Conservation (phyloP, 805 yeast species). For the Ogataea methylovora region DNA sequence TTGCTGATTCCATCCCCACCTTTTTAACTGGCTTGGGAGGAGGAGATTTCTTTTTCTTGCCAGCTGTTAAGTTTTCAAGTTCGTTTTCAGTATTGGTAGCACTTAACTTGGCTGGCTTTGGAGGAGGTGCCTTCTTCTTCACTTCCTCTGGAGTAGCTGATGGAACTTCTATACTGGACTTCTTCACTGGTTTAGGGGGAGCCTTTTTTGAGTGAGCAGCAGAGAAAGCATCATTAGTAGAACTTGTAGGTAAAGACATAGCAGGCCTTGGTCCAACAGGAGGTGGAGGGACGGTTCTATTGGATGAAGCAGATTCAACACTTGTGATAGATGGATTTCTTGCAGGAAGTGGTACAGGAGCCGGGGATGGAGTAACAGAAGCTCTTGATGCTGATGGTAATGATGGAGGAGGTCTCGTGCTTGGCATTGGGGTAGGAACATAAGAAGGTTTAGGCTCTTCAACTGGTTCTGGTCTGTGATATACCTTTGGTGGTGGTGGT, state of each 20-base stretch:
- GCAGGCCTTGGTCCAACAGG: not conserved
- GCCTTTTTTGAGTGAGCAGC: not conserved
- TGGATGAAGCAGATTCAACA: too few relatives aligned
- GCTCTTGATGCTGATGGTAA: too few relatives aligned
- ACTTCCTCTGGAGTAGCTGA: constrained; percentile 1
- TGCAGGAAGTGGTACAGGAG: too few relatives aligned
- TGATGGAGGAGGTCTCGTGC: too few relatives aligned
- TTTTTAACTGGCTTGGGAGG: constrained; percentile 38
- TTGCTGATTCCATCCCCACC: too few relatives aligned
- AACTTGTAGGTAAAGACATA: not conserved
- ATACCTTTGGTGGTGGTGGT: constrained; percentile 14
- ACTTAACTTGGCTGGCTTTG: constrained; percentile 9
- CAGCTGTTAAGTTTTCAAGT: not conserved
- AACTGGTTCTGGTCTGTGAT: too few relatives aligned
- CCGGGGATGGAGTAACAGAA: not conserved
- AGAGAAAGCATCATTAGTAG: not conserved
- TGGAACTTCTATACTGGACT: constrained; percentile 1
- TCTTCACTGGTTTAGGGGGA: constrained; percentile 2
- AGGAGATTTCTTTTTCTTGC: constrained; percentile 24
- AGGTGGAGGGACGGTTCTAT: not conserved
- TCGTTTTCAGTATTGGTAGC: constrained; percentile 5
- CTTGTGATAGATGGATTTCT: not conserved
- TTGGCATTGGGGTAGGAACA: too few relatives aligned
- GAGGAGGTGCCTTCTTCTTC: constrained; percentile 11
- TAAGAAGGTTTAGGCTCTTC: too few relatives aligned